Percentiles rank a stretch among this genome's conserved stretches.
Conservation (phyloP, 202 grass and related monocot genomes). For the Schoenoplectus tabernaemontani region DNA sequence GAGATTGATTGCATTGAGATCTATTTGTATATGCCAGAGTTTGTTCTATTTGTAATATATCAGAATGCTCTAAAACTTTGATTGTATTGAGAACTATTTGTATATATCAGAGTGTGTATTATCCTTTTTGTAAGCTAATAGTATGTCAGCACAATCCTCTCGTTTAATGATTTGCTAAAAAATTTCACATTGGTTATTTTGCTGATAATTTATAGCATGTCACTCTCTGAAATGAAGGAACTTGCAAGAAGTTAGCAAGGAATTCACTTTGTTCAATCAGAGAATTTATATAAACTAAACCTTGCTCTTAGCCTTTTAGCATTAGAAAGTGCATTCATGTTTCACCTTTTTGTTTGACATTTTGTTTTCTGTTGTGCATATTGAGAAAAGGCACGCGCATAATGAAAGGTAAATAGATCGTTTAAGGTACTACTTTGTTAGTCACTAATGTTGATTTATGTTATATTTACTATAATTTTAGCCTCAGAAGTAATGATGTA, state of each 20-base stretch:
- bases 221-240: neutral
- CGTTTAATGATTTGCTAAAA: neutral
- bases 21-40: neutral
- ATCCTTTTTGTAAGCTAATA: neutral
- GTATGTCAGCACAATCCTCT: neutral
- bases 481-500: neutral
- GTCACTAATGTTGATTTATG: neutral
- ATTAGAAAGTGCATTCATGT: neutral
- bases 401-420: neutral
- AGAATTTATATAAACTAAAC: neutral
- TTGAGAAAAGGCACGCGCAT: neutral
- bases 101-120: neutral
- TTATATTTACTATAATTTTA: constrained; percentile 1
- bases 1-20: neutral
- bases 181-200: too few species aligned
- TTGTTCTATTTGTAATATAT: too few species aligned
- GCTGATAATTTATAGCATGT: too few species aligned
- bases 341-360: neutral
- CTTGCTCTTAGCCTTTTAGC: neutral
- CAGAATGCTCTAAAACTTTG: too few species aligned
- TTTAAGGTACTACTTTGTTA: neutral
- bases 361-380: neutral
- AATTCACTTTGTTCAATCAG: neutral
- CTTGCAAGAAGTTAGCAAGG: neutral
- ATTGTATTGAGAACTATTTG: too few species aligned